phyloP scores from a whole-genome alignment of 2,329 filamentous ascomycete species.

The Fusarium begoniae region DNA sequence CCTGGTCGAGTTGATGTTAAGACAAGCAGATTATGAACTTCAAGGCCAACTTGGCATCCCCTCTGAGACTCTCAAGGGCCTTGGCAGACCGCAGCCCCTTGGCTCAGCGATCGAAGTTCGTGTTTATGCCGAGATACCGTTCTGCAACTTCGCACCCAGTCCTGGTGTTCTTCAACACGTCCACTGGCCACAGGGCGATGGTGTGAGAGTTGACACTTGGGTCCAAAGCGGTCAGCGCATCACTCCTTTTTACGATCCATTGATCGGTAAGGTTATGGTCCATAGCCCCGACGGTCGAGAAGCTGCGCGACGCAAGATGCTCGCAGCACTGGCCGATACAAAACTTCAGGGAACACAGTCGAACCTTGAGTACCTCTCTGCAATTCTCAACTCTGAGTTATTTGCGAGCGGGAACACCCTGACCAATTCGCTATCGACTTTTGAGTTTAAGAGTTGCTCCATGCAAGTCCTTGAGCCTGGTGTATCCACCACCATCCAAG shows the following conservation, averaged over 20 bases:
- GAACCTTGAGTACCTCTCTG: background rate
- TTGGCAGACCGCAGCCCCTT: background rate
- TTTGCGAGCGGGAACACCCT: background rate
- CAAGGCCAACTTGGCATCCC: constrained; percentile 10
- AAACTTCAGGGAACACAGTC: background rate
- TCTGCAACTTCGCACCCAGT: background rate
- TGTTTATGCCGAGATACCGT: background rate
- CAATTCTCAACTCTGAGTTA: background rate
- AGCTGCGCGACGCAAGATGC: background rate
- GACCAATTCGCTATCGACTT: background rate
- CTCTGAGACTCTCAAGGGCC: background rate
- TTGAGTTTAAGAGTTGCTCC: background rate
- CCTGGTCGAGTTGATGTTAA: constrained; percentile 65
- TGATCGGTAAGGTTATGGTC: constrained; percentile 11
- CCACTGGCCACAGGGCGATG: background rate
- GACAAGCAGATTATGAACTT: constrained; percentile 44
- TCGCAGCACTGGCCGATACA: background rate
- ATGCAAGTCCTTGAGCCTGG: background rate
- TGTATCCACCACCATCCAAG: background rate
- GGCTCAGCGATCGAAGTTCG: background rate
- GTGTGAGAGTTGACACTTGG: background rate
- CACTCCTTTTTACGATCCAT: background rate
- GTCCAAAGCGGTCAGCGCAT: background rate
- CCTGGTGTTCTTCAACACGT: background rate
- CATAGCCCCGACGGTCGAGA: background rate